phyloP scores from a whole-genome alignment of 2,329 filamentous ascomycete species.

The Dryadomyces quercivorus region DNA sequence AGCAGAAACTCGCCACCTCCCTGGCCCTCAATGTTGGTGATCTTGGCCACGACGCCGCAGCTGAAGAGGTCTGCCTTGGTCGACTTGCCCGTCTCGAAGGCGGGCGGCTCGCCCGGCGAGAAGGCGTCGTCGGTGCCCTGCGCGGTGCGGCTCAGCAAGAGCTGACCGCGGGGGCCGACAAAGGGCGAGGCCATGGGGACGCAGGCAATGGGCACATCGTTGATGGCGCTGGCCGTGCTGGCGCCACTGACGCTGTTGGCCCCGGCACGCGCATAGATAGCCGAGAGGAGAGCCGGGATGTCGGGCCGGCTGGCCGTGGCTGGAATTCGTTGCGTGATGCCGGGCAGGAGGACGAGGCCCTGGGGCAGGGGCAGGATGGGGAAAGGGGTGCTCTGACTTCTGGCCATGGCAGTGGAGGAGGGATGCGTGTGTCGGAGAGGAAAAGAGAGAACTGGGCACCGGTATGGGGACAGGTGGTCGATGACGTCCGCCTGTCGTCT shows the following conservation, averaged over 20 bases:
- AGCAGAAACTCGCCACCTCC: conserved; percentile 67
- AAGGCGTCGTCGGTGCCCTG: conserved; percentile 17
- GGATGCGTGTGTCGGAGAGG: background rate
- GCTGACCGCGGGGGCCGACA: conserved; percentile 62
- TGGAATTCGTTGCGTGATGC: conserved; percentile 72
- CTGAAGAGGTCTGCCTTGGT: conserved; percentile 65
- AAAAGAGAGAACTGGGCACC: background rate
- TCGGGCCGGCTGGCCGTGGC: conserved; percentile 71
- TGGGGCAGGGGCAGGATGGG: conserved; percentile 75
- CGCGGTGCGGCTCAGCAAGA: conserved; percentile 47
- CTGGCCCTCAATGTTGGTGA: conserved; percentile 65
- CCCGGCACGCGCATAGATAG: conserved; percentile 63
- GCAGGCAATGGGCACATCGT: conserved; percentile 69
- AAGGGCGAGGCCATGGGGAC: conserved; percentile 71
- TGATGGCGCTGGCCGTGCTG: conserved; percentile 49
- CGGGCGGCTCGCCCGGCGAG: conserved; percentile 31
- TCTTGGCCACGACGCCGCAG: conserved; percentile 71
- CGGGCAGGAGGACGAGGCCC: conserved; percentile 72
- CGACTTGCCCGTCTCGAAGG: conserved; percentile 45
- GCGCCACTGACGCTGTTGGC: conserved; percentile 29
- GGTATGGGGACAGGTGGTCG: background rate
- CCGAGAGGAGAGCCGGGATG: conserved; percentile 75
- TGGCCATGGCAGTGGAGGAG: conserved; percentile 15
- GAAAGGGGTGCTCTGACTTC: conserved; percentile 35
- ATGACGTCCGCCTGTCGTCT: too few relatives aligned